Evolutionary conservation across 1,284 basidiomycete species (phyloP).

Genomic region (Pseudozyma hubeiensis): DNA sequence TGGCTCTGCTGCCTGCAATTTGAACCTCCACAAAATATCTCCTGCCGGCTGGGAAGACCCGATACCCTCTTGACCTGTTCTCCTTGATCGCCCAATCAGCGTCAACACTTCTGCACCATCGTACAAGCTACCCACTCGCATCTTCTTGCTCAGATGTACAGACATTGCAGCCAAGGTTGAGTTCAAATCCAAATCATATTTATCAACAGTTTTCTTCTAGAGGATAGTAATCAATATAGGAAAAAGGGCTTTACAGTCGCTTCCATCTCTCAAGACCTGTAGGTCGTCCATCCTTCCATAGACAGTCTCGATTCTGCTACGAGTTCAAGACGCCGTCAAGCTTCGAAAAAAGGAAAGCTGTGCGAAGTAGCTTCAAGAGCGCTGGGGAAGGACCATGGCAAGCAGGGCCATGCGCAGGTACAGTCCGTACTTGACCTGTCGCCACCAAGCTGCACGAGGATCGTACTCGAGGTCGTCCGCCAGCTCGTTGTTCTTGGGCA

Average conservation of each 20-base stretch:
- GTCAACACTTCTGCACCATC: not conserved
- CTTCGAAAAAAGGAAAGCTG: not conserved
- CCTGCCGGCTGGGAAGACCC: constrained; percentile 2
- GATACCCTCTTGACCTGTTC: not conserved
- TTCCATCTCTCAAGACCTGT: not conserved
- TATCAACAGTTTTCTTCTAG: constrained; percentile 6
- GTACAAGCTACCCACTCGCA: too few relatives aligned
- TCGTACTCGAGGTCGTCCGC: constrained; percentile 99
- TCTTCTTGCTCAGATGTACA: not conserved
- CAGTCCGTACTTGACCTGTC: constrained; percentile 97
- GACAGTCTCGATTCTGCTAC: constrained; percentile 16
- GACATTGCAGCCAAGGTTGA: not conserved
- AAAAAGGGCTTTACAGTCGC: not conserved
- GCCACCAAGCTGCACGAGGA: constrained; percentile 93
- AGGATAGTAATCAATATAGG: not conserved
- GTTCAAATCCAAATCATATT: not conserved
- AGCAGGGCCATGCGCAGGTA: constrained; percentile 72
- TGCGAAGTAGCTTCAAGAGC: constrained; percentile 4
- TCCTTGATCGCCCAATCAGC: not conserved
- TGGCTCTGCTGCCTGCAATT: not conserved
- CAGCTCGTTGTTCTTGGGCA: constrained; percentile 95
- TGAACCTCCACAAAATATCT: not conserved
- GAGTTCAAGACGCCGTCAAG: not conserved
- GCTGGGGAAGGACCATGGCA: constrained; percentile 60
- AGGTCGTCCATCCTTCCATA: not conserved